Base-by-base conservation (phyloP, 805 yeast species). In the Komagataella phaffii region DNA sequence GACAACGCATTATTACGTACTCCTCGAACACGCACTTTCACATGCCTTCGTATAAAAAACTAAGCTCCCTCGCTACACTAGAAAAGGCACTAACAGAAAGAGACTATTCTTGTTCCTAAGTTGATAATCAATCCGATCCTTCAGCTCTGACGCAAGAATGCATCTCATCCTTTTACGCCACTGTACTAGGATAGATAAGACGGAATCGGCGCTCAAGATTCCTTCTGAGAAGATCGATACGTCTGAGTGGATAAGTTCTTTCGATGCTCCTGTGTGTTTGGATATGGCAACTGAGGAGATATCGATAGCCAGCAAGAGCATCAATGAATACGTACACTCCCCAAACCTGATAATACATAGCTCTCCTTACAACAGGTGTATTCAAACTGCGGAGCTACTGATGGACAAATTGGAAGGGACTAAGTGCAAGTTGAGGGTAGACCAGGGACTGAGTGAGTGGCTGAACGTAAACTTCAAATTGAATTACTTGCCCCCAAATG, bases 401-500 rank as follows among this genome's bases (percentile, higher is more conserved):
- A 30, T 63, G 2, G 57, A 46, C 10, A 24, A 46, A 21, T 12
- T 21, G 23, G 12, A 51, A 3, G 18, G 44, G 17, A 53, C 57
- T 46, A 53, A 52, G 6, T 54, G 60, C 23, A 60, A 64, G 46
- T 58, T 72, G n/a, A 51, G 68, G 19, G 59, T 72, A 3, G 76
- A 72, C 52, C 76, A 72, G 48, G 67, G 65, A 1, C 57, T 71
- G 8, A 64, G 71, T 1, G 76, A 72, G 49, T 73, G 76, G 76
- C 61, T 72, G n/a, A 68, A 61, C 53, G 66, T 64, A 10, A 69
- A 69, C 46, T 65, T 69, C 48, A 70, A 71, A 51, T 58, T 69
- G 43, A 64, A 64, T 47, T 65, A 61, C 51, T 61, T 65, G 48
- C 77, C 76, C 2, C 76, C 76, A 6, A 72, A 71, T 54, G 76